Percentiles rank a stretch among this genome's conserved stretches.
These are phyloP conservation scores for Aspergillus versicolor DNA, from an alignment of 2,329 filamentous ascomycete genomes.

Conservation along the genomic window DNA sequence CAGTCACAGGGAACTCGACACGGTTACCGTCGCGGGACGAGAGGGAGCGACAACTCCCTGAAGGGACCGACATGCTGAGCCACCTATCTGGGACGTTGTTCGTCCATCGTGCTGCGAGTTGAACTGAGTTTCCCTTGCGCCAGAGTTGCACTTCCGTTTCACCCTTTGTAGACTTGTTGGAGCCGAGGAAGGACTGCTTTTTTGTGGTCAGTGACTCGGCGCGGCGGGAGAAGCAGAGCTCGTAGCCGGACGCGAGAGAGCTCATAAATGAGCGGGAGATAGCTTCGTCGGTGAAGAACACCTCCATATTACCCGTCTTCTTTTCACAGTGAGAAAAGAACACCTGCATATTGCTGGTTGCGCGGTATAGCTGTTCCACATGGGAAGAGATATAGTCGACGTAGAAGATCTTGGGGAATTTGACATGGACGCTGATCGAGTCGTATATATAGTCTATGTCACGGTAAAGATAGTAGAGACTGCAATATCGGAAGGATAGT, in stretches of 20 bases:
- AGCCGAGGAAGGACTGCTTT: conserved; percentile 19
- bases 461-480: conserved; percentile 30
- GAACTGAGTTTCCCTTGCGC: conserved; percentile 23
- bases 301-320: conserved; percentile 13
- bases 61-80: conserved; percentile 26
- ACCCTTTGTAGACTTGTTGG: conserved; percentile 27
- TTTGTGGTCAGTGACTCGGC: conserved; percentile 28
- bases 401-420: conserved; percentile 26
- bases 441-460: conserved; percentile 30
- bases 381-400: conserved; percentile 33
- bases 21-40: conserved; percentile 21
- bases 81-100: conserved; percentile 29
- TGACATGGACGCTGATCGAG: conserved; percentile 23
- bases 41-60: conserved; percentile 8
- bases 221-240: conserved; percentile 29
- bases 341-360: conserved; percentile 18
- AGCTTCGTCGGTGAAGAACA: conserved; percentile 23
- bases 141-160: conserved; percentile 30
- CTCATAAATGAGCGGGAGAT: conserved; percentile 25
- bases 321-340: conserved; percentile 33
- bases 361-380: conserved; percentile 28
- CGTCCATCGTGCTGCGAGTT: conserved; percentile 29
- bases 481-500: conserved; percentile 25
- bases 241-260: conserved; percentile 26
- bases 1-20: conserved; percentile 19